Conservation (phyloP, 345 rosid genomes). For the Carallia brachiata region DNA sequence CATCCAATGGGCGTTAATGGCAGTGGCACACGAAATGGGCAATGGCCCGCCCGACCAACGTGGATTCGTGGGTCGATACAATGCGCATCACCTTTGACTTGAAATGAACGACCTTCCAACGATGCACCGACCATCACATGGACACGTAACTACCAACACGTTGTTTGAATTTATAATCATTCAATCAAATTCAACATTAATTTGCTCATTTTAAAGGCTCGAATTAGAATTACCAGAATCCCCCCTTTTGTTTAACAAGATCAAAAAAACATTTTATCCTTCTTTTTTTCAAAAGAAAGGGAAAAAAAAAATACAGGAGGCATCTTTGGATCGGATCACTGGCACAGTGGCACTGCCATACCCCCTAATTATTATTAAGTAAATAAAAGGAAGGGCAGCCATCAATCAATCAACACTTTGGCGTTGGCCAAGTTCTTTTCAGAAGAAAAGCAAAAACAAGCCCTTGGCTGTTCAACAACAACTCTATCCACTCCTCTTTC, state of each 20-base stretch:
- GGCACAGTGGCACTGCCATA: neutral
- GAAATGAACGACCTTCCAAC: neutral
- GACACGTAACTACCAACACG: neutral
- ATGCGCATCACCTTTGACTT: neutral
- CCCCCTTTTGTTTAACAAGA: too few relatives aligned
- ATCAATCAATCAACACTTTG: too few relatives aligned
- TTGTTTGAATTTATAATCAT: neutral
- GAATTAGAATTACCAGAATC: neutral
- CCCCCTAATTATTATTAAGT: neutral
- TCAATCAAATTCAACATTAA: neutral
- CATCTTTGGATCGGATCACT: too few relatives aligned
- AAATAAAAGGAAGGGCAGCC: too few relatives aligned
- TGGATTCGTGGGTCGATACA: slow-evolving; percentile 8
- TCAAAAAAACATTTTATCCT: too few relatives aligned
- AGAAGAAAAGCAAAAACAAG: too few relatives aligned
- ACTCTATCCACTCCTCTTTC: too few relatives aligned
- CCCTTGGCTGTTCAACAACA: too few relatives aligned
- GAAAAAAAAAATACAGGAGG: too few relatives aligned
- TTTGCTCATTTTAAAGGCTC: neutral
- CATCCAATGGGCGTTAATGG: neutral
- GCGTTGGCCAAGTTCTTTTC: too few relatives aligned
- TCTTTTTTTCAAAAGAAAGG: too few relatives aligned
- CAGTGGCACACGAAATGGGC: neutral
- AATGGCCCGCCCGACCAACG: slow-evolving; percentile 14
- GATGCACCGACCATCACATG: slow-evolving; percentile 46